Base-by-base conservation (phyloP, 129 eudicot species). In the Saposhnikovia divaricata region DNA sequence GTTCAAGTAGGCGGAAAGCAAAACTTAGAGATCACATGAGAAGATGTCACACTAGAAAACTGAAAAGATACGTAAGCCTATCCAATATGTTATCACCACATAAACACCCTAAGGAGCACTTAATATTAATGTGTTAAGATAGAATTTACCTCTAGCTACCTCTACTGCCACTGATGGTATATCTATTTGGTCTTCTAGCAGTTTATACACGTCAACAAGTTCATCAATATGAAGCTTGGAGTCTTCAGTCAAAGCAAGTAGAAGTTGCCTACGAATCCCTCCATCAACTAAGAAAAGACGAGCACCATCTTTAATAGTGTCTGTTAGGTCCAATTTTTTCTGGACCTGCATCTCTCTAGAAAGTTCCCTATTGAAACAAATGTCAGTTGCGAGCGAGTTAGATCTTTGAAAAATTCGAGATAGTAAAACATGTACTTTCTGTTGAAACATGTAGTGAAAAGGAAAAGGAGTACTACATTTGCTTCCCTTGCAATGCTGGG, bases 171-270 rank as follows among this genome's bases (percentile, higher is more conserved):
- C 90, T 7, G 94, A 77, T 19, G 90, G 96, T 71, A 92, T 76
- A 76, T 95, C 97, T 83, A 95, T 84, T 78, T 95, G 90, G 86
- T 89, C 99, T 84, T 95, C 97, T 78, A 95, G 86, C 90, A 95
- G 85, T 81, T 93, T 88, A 83, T 95, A 95, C 45, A 95, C 96
- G 37, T 95, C 99, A 55, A 95, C 90, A 59, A 95, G 94, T 97
- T 95, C 99, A 80, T 95, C 90, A 50, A 95, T 81, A 77, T 95
- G 99, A 79, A 95, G 97, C 88, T 90, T 92, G 39, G 99, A 95
- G 74, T 95, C 97, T 87, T 95, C 99, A 3, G 99, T 95, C 68
- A 95, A 84, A 70, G 99, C 99, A 89, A 95, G 99, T 74, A 95
- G 89, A 80, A 95, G 97, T 80, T 95, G 88, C 78, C 97, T 92